Evolutionary conservation across 208 protist species (phyloP).

Genomic region (Trypanosoma caninum): DNA sequence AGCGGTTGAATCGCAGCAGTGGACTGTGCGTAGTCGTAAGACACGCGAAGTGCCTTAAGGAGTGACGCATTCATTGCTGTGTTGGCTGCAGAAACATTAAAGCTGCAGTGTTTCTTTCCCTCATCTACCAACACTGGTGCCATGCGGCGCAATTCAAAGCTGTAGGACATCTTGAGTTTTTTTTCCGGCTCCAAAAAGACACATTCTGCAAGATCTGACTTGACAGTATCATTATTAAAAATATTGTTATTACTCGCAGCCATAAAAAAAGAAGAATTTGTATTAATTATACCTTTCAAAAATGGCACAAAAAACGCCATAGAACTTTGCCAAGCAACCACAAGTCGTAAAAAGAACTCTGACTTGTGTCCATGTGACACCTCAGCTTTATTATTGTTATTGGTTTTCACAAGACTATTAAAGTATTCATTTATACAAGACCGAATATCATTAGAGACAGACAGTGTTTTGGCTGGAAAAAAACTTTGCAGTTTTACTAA

Average conservation of each 20-base stretch:
- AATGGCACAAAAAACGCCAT: conserved; percentile 3
- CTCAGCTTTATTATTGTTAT: neutral
- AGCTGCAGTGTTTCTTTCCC: neutral
- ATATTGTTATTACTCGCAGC: conserved; percentile 6
- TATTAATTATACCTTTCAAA: neutral
- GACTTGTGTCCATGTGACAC: neutral
- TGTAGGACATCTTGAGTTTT: conserved; percentile 46
- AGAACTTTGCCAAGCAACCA: conserved; percentile 6
- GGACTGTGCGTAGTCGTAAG: conserved; percentile 33
- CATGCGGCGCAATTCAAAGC: conserved; percentile 89
- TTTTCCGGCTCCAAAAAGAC: neutral
- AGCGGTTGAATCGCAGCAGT: neutral
- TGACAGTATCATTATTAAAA: neutral
- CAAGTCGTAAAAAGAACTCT: conserved; percentile 9
- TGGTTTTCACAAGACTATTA: neutral
- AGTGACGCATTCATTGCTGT: conserved; percentile 26
- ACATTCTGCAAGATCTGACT: neutral
- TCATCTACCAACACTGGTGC: conserved; percentile 39
- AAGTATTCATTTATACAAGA: conserved; percentile 3
- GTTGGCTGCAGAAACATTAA: no score
- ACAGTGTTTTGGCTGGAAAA: neutral
- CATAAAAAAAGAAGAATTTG: conserved; percentile 12
- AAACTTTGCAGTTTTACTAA: conserved; percentile 7
- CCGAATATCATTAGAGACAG: neutral
- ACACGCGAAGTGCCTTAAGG: conserved; percentile 35